Evolutionary conservation across 2,329 filamentous ascomycete species (phyloP).

Genomic region (Botrytis deweyae): DNA sequence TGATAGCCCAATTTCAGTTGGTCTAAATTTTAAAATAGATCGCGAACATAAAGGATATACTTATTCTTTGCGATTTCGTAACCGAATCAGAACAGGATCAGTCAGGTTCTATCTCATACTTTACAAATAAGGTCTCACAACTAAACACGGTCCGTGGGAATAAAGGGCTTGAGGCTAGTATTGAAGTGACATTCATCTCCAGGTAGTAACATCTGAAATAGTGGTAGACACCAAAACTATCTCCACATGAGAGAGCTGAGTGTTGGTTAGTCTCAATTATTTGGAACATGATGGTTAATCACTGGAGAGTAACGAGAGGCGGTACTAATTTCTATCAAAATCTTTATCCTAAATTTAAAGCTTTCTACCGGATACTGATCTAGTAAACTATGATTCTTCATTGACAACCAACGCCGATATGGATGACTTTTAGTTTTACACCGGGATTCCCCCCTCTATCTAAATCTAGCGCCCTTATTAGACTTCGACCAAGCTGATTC

Average conservation of each 20-base stretch:
- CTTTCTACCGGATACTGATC: too few relatives aligned
- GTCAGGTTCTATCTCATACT: too few relatives aligned
- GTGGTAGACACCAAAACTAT: background rate
- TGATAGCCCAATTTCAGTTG: background rate
- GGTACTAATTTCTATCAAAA: too few relatives aligned
- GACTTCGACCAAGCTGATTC: too few relatives aligned
- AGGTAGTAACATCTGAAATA: background rate
- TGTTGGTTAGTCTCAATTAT: background rate
- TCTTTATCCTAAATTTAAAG: too few relatives aligned
- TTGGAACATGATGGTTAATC: background rate
- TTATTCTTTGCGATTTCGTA: too few relatives aligned
- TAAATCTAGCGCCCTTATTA: background rate
- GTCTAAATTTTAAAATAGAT: background rate
- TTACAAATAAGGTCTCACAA: too few relatives aligned
- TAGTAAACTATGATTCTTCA: too few relatives aligned
- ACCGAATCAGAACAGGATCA: too few relatives aligned
- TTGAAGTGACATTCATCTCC: background rate
- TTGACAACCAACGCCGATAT: too few relatives aligned
- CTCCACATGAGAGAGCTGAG: background rate
- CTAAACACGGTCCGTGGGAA: accelerated
- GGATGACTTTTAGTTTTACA: background rate
- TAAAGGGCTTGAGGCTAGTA: background rate
- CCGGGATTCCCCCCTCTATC: accelerated
- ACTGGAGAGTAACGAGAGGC: too few relatives aligned
- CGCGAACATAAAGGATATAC: background rate